Evolutionary conservation across 1,284 basidiomycete genomes (phyloP).

Genomic region (Anthracocystis panici-leucophaei): DNA sequence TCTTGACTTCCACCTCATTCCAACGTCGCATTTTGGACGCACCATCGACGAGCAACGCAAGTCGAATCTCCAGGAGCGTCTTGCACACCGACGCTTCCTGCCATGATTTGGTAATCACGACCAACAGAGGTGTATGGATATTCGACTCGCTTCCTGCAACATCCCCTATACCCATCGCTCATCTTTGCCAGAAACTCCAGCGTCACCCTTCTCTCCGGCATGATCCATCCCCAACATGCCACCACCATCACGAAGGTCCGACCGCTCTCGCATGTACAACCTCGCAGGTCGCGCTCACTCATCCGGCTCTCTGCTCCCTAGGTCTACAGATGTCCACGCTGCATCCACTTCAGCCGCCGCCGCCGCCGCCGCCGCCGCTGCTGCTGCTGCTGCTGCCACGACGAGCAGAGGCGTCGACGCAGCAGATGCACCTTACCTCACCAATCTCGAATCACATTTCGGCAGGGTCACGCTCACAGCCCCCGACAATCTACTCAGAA

Average conservation of each 20-base stretch:
- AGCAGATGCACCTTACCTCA: slow-evolving; percentile 59
- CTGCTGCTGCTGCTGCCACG: slow-evolving; percentile 1
- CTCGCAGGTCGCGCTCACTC: slow-evolving; percentile 49
- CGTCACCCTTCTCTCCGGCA: slow-evolving; percentile 7
- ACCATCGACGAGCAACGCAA: too few relatives aligned
- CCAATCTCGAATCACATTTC: slow-evolving; percentile 58
- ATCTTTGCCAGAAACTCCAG: neutral
- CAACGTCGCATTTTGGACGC: too few relatives aligned
- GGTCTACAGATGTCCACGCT: slow-evolving; percentile 40
- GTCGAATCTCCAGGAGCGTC: too few relatives aligned
- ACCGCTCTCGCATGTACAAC: slow-evolving; percentile 50
- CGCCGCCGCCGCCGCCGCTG: slow-evolving; percentile 3
- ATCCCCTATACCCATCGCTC: neutral
- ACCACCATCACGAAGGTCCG: slow-evolving; percentile 22
- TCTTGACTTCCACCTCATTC: too few relatives aligned
- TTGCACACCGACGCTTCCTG: too few relatives aligned
- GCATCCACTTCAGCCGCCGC: slow-evolving; percentile 20
- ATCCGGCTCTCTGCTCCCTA: slow-evolving; percentile 43
- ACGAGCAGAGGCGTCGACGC: slow-evolving; percentile 23
- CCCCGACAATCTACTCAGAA: slow-evolving; percentile 65
- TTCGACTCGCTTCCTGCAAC: neutral
- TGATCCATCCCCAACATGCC: slow-evolving; percentile 23
- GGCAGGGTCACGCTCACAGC: slow-evolving; percentile 65
- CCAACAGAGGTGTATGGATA: neutral
- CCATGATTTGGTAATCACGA: too few relatives aligned